Conservation (phyloP, 495 filamentous ascomycete species). For the Talaromyces trachyspermus region DNA sequence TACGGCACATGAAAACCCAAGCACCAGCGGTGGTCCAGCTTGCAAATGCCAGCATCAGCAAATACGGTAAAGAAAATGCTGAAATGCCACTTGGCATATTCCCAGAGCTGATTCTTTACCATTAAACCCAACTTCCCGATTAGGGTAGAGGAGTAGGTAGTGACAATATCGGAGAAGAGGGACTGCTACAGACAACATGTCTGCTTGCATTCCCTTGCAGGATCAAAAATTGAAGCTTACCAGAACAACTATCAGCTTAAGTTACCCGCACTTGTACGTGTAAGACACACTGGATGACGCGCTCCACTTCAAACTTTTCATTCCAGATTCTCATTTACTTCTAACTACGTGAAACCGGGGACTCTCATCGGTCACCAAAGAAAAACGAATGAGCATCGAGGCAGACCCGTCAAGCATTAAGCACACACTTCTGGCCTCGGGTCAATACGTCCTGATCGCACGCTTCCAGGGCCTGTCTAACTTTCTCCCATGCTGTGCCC, state of each 20-base stretch:
- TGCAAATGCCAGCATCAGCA: too few relatives aligned
- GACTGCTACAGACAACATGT: too few relatives aligned
- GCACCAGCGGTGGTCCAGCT: too few relatives aligned
- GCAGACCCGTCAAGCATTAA: slow-evolving; percentile 52
- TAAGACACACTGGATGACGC: slow-evolving; percentile 24
- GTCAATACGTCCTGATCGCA: slow-evolving; percentile 48
- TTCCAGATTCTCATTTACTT: slow-evolving; percentile 34
- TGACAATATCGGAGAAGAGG: slow-evolving; percentile 52
- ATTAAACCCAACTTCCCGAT: too few relatives aligned
- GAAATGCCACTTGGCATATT: too few relatives aligned
- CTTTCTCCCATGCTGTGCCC: slow-evolving; percentile 1
- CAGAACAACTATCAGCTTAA: slow-evolving; percentile 28
- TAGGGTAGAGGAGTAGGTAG: slow-evolving; percentile 55
- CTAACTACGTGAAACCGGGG: slow-evolving; percentile 19
- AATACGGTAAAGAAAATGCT: too few relatives aligned
- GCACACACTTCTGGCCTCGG: slow-evolving; percentile 42
- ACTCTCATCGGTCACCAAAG: slow-evolving; percentile 26
- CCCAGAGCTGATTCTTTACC: too few relatives aligned
- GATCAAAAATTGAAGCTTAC: too few relatives aligned
- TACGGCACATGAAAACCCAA: too few relatives aligned
- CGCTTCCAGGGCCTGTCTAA: slow-evolving; percentile 26
- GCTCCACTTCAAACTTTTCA: slow-evolving; percentile 30
- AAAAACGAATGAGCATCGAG: slow-evolving; percentile 56
- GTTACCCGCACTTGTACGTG: slow-evolving; percentile 33
- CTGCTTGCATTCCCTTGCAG: too few relatives aligned